A percentile compares a stretch with the other conserved stretches of the same genome.
Conservation (phyloP, 192 early-diverging fungal genomes). For the Backusella morwellensis region DNA sequence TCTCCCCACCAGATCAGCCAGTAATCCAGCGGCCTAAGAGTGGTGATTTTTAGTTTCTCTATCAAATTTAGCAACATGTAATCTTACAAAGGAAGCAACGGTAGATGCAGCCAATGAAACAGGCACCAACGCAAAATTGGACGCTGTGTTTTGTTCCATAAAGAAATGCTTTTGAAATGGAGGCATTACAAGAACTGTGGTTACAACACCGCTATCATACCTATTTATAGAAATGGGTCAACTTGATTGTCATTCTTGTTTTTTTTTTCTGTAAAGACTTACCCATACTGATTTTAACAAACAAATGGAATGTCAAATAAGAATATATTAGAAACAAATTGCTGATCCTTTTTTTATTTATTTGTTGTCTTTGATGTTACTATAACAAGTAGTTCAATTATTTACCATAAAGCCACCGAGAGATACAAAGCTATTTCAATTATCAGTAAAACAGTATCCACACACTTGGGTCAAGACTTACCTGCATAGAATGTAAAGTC, state of each 20-base stretch:
- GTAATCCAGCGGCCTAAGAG: conserved; percentile 44
- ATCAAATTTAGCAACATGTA: too few species aligned
- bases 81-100: conserved; percentile 59
- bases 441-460: background rate
- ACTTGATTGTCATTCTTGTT: background rate
- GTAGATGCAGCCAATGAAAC: conserved; percentile 35
- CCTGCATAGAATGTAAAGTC: conserved; percentile 22
- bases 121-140: background rate
- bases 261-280: background rate
- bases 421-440: conserved; percentile 18
- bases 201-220: conserved; percentile 23
- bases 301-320: background rate
- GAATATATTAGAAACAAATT: too few species aligned
- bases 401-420: conserved; percentile 33
- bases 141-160: background rate
- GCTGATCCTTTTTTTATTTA: background rate
- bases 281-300: conserved; percentile 17
- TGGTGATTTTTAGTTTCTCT: too few species aligned
- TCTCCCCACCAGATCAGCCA: conserved; percentile 49
- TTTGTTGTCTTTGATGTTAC: background rate
- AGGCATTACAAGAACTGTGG: conserved; percentile 20
- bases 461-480: background rate
- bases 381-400: background rate
- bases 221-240: conserved; percentile 5
- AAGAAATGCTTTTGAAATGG: conserved; percentile 11